Evolutionary conservation across 2,329 filamentous ascomycete genomes (phyloP).

Genomic region (Fusarium gaditjirri): DNA sequence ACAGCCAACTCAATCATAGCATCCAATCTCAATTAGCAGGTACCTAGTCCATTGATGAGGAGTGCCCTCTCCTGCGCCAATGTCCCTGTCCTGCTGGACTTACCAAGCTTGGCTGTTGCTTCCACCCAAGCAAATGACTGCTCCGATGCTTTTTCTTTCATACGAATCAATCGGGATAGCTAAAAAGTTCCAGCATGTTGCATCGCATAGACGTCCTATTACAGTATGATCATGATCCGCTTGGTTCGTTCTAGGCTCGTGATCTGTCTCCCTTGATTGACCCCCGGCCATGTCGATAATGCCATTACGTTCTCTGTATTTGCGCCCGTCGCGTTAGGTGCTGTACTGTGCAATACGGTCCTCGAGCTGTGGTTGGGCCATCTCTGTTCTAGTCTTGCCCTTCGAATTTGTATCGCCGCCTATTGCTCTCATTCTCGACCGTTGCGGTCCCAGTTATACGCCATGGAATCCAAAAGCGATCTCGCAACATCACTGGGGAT

Average conservation of each 20-base stretch:
- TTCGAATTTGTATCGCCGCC: slow-evolving; percentile 11
- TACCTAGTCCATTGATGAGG: background rate
- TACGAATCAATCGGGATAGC: slow-evolving; percentile 4
- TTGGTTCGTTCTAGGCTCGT: slow-evolving; percentile 29
- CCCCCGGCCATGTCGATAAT: slow-evolving; percentile 15
- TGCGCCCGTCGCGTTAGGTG: slow-evolving; percentile 5
- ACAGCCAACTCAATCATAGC: slow-evolving; percentile 1
- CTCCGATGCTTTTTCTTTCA: slow-evolving; percentile 8
- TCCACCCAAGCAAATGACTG: slow-evolving; percentile 7
- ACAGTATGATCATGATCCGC: background rate
- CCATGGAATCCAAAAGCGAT: background rate
- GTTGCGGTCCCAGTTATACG: slow-evolving; percentile 9
- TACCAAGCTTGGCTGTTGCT: background rate
- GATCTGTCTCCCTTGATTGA: slow-evolving; percentile 29
- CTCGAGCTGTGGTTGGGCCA: slow-evolving; percentile 11
- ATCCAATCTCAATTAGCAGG: background rate
- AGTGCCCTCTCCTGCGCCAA: background rate
- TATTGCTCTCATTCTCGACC: slow-evolving; percentile 11
- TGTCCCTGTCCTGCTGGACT: slow-evolving; percentile 2
- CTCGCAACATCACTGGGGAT: slow-evolving; percentile 1
- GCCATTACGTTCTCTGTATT: slow-evolving; percentile 15
- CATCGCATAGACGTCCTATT: slow-evolving; percentile 20
- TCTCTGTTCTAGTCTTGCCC: background rate
- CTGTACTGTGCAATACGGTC: slow-evolving; percentile 1
- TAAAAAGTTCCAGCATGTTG: slow-evolving; percentile 5